These are phyloP conservation scores for Sugiyamaella chiloensis DNA, from an alignment of 805 yeast species.

Conservation along the genomic window DNA sequence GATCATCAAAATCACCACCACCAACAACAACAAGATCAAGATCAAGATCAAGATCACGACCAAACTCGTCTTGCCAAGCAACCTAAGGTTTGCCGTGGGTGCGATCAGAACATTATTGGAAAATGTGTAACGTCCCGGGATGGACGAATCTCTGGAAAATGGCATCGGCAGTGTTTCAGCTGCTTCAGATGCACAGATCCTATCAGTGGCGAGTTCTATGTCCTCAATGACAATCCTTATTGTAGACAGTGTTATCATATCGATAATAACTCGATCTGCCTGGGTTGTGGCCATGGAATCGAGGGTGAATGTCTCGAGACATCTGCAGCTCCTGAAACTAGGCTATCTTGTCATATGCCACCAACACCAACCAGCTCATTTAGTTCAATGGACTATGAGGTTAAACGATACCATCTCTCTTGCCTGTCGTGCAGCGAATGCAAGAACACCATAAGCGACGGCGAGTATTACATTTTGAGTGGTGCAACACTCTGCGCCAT, in stretches of 20 bases:
- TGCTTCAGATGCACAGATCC: conserved; percentile 66
- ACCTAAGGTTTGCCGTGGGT: conserved; percentile 58
- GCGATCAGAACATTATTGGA: conserved; percentile 51
- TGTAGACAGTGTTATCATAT: conserved; percentile 77
- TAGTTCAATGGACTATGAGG: conserved; percentile 42
- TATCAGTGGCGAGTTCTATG: conserved; percentile 49
- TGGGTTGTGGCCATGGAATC: conserved; percentile 66
- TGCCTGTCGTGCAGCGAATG: conserved; percentile 75
- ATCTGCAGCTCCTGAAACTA: conserved; percentile 7
- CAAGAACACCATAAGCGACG: conserved; percentile 28
- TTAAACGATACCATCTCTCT: conserved; percentile 67
- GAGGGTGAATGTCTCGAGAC: conserved; percentile 89
- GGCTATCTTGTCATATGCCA: neutral
- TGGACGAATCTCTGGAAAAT: conserved; percentile 65
- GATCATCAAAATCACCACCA: too few species aligned
- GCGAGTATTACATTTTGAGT: conserved; percentile 33
- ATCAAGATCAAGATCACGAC: too few species aligned
- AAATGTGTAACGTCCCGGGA: conserved; percentile 82
- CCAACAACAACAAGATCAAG: too few species aligned
- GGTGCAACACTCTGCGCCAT: conserved; percentile 35
- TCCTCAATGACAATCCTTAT: conserved; percentile 72
- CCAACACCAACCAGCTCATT: neutral
- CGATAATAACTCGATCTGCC: conserved; percentile 72
- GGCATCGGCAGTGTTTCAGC: conserved; percentile 86
- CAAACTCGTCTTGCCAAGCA: neutral